phyloP scores from a whole-genome alignment of 2,329 filamentous ascomycete genomes.

The Penicillium hesseltinei region DNA sequence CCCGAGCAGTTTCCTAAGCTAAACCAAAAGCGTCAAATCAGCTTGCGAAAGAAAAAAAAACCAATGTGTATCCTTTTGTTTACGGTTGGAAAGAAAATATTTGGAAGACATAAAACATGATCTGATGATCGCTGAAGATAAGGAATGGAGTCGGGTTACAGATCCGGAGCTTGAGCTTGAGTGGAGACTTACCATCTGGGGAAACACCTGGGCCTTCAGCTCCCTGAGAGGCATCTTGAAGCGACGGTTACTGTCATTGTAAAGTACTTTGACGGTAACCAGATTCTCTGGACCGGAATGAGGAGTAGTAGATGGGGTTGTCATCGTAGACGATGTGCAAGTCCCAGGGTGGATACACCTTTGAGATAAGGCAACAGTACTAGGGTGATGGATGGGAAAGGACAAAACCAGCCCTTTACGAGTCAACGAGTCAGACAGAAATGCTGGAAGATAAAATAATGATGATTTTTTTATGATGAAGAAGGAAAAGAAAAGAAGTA shows the following conservation, averaged over 20 bases:
- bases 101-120: not conserved
- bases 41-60: slow-evolving; percentile 7
- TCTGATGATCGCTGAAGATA: slow-evolving; percentile 15
- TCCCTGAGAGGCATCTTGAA: slow-evolving; percentile 90
- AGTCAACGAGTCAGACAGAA: slow-evolving; percentile 5
- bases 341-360: slow-evolving; percentile 11
- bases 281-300: slow-evolving; percentile 63
- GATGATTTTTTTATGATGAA: slow-evolving; percentile 10
- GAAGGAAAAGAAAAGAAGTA: slow-evolving; percentile 15
- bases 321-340: slow-evolving; percentile 23
- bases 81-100: not conserved
- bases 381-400: not conserved
- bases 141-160: slow-evolving; percentile 21
- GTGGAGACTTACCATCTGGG: slow-evolving; percentile 71
- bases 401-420: slow-evolving; percentile 10
- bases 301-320: slow-evolving; percentile 42
- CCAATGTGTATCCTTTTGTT: not conserved
- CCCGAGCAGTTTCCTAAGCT: slow-evolving; percentile 69
- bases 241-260: slow-evolving; percentile 72
- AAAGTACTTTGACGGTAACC: slow-evolving; percentile 82
- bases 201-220: slow-evolving; percentile 69
- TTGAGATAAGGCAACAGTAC: slow-evolving; percentile 14
- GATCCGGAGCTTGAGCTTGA: slow-evolving; percentile 29
- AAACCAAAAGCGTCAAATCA: slow-evolving; percentile 23
- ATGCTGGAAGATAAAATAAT: slow-evolving; percentile 12